Evolutionary conservation across 129 eudicot genomes (phyloP), one percentile per base, ranked within the genome.

Genomic region (Flaveria sonorensis): DNA sequence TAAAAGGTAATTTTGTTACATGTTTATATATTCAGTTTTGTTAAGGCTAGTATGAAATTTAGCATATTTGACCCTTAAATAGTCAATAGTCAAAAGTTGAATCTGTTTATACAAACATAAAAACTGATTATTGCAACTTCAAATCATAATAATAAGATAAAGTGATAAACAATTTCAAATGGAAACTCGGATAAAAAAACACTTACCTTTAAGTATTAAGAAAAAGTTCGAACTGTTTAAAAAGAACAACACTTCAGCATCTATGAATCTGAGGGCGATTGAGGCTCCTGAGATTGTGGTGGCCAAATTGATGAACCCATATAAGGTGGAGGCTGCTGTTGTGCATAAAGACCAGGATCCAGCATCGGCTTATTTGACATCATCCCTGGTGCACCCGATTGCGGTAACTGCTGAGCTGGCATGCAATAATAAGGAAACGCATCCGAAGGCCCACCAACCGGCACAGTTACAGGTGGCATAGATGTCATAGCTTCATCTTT

Each of bases 291-390:
- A 43, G 82, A 81, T 68, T 80, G 80, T 77, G 73, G 92, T 53
- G 83, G 88, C 92, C 92, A 88, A 67, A 89, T 74, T 51, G 80
- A 73, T 28, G 85, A 86, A 59, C 79, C 85, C 89, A 89, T 89
- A 61, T 80, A 86, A 24, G 90, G 82, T 46, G 86, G 84, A 80
- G 84, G 79, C 77, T 71, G 88, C 68, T 80, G 88, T 20, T 80
- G 88, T 20, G 85, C 80, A 81, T 79, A 89, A 40, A 87, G 68
- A 73, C 73, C 72, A 56, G 93, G 90, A 75, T 88, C 90, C 83
- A 86, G 10, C 83, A 83, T 63, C 39, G 83, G 77, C 76, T 87
- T 86, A 69, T 83, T 86, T 79, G 87, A 71, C 64, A 89, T 80
- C 87, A 84, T 80, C 70, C 89, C 90, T 1, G 82, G 79, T 61